Percentiles rank a stretch among this genome's conserved stretches.
phyloP scores from a whole-genome alignment of 2,329 filamentous ascomycete genomes.

The Neospermospora avenae region DNA sequence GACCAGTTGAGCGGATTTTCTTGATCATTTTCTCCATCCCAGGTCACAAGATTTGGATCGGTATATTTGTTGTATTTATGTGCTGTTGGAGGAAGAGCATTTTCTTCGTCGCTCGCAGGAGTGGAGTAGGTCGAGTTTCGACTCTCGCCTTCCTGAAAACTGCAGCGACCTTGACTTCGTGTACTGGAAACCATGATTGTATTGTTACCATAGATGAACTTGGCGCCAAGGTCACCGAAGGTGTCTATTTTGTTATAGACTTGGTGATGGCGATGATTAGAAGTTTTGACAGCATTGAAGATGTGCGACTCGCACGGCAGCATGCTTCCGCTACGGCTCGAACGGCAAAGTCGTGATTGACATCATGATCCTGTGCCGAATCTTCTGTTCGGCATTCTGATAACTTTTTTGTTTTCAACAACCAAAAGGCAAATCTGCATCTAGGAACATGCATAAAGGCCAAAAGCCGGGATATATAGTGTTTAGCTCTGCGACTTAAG shows the following conservation, averaged over 20 bases:
- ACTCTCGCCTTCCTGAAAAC: not conserved
- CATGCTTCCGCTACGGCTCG: not conserved
- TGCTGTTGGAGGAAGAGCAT: not conserved
- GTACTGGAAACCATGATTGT: not conserved
- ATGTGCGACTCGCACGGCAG: not conserved
- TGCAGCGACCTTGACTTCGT: not conserved
- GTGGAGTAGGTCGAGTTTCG: constrained; percentile 3
- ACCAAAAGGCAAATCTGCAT: not conserved
- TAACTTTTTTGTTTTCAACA: not conserved
- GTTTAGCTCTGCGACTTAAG: too few species aligned
- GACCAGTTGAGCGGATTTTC: constrained; percentile 48
- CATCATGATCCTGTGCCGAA: not conserved
- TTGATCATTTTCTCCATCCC: constrained; percentile 38
- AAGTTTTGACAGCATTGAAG: not conserved
- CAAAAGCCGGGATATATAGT: too few species aligned
- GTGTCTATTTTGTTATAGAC: not conserved
- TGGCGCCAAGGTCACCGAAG: not conserved
- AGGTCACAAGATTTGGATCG: constrained; percentile 75
- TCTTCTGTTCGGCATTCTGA: not conserved
- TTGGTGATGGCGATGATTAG: not conserved
- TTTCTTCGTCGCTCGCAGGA: constrained; percentile 17
- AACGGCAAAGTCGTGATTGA: not conserved
- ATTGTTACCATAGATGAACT: not conserved
- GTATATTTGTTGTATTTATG: not conserved
- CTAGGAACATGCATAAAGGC: not conserved